These are phyloP conservation scores for Termitomyces titanicus DNA, from an alignment of 768 basidiomycete species.

Conservation along the genomic window DNA sequence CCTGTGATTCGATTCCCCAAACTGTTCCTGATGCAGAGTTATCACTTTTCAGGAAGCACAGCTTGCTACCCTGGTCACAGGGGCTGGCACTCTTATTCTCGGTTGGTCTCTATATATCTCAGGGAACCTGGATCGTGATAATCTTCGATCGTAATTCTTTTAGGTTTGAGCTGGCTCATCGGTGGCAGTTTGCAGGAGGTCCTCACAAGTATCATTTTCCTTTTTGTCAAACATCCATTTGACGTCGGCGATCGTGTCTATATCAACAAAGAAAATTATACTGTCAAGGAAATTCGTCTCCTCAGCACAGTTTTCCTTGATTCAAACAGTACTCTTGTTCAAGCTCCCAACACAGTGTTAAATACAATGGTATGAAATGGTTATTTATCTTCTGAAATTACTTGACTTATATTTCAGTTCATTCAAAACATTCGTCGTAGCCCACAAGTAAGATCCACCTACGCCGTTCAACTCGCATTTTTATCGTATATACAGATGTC, in stretches of 20 bases:
- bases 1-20: background rate
- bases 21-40: background rate
- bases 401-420: constrained; percentile 35
- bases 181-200: constrained; percentile 79
- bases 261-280: constrained; percentile 53
- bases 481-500: constrained; percentile 45
- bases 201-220: constrained; percentile 83
- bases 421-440: constrained; percentile 72
- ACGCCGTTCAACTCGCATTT: background rate
- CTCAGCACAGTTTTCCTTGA: constrained; percentile 75
- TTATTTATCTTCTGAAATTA: background rate
- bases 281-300: constrained; percentile 85
- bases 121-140: background rate
- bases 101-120: constrained; percentile 26
- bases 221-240: constrained; percentile 85
- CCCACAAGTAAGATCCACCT: constrained; percentile 43
- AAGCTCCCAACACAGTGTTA: constrained; percentile 65
- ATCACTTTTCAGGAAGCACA: constrained; percentile 54
- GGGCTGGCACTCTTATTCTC: constrained; percentile 60
- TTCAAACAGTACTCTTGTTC: constrained; percentile 54
- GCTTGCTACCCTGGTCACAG: constrained; percentile 70
- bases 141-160: background rate
- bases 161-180: constrained; percentile 86
- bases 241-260: constrained; percentile 77
- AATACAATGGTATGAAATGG: constrained; percentile 41